Evolutionary conservation across 2,329 filamentous ascomycete species (phyloP), one percentile per base, ranked within the genome.

Genomic region (Lojkania enalia): DNA sequence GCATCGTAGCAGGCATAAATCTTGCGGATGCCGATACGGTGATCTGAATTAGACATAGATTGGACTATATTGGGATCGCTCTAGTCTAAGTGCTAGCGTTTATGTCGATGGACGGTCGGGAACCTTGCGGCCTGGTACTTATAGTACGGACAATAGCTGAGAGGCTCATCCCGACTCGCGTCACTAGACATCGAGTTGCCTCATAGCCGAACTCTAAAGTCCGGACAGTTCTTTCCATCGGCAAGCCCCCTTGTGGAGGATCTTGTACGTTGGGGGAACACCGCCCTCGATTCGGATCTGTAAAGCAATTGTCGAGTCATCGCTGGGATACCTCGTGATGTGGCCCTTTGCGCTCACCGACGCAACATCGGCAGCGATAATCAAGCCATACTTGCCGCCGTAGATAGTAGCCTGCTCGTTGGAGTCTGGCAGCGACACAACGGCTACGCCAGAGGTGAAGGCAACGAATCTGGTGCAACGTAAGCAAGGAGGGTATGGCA

Each of bases 291-390:
- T 66, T 1, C 63, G 66, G 5, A 64, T 54, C 6, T 52, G 39
- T 12, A 70, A 41, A 2, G 55, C 48, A 3, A 66, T 46, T 1
- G 68, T 69, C 20, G 54, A 43, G 39, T 60, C 44, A 45, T 70
- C 64, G 3, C 52, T 54, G 4, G 66, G 64, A 49, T 70, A 70
- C 2, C 25, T 44, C 0, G 64, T 69, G 9, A 55, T 43, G 44
- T 71, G 66, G 6, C 67, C 67, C 2, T 46, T 35, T 3, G 64
- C 67, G 4, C 44, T 55, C 1, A n/a, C n/a, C n/a, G n/a, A n/a
- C n/a, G n/a, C n/a, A n/a, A 57, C 64, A 42, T 70, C 67, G 2
- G 52, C 49, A 3, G 66, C 67, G 16, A 69, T 54, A 14, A 69
- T 25, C 23, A 70, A 35, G 3, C 64, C 66, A 4, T 59, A 57